phyloP scores from a whole-genome alignment of 257 asterid genomes.

The Coffea eugenioides region DNA sequence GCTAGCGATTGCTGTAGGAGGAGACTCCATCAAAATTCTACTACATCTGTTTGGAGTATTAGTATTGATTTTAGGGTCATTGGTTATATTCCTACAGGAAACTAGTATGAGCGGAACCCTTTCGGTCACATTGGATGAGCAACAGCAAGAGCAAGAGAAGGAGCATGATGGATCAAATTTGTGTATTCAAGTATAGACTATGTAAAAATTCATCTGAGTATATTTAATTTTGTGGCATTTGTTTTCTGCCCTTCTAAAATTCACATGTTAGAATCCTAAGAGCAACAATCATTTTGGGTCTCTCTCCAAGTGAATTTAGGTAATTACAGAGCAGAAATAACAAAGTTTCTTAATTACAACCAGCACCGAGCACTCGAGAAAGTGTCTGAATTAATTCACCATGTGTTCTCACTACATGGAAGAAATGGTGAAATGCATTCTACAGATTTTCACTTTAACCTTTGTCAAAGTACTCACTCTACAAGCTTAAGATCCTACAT shows the following conservation, averaged over 20 bases:
- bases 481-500: slow-evolving; percentile 24
- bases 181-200: background rate
- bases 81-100: slow-evolving; percentile 30
- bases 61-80: slow-evolving; percentile 20
- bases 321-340: background rate
- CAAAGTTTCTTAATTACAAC: background rate
- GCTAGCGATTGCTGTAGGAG: slow-evolving; percentile 27
- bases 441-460: background rate
- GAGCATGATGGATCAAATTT: background rate
- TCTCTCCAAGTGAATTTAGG: background rate
- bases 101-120: slow-evolving; percentile 4
- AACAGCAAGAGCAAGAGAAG: background rate
- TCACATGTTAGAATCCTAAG: no score
- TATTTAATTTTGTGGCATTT: background rate
- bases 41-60: slow-evolving; percentile 30
- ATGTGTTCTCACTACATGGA: background rate
- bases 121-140: slow-evolving; percentile 3
- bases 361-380: background rate
- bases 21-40: slow-evolving; percentile 15
- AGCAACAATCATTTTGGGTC: background rate
- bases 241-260: background rate
- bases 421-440: background rate
- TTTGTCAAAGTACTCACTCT: background rate
- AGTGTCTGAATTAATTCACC: background rate
- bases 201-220: background rate